Conservation (phyloP, 768 basidiomycete genomes). For the Hemileccinum rubropunctum region DNA sequence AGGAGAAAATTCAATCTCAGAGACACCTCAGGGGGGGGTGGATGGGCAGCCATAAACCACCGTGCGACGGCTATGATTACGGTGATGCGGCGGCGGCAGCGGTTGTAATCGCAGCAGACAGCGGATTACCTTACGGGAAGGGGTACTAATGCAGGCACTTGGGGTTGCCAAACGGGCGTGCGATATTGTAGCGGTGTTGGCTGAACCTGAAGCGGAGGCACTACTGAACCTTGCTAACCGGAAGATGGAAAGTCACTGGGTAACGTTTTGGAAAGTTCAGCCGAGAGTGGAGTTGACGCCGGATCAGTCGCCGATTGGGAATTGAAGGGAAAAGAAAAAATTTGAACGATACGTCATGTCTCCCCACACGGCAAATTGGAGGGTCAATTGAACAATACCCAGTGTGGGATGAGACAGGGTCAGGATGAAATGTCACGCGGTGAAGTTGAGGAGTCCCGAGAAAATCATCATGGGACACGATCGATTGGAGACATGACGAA, state of each 20-base stretch:
- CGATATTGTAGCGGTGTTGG: conserved; percentile 16
- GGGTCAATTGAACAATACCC: conserved; percentile 8
- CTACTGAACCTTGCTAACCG: conserved; percentile 14
- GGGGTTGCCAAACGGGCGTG: conserved; percentile 15
- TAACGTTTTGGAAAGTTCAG: too few species aligned
- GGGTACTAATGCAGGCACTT: conserved; percentile 13
- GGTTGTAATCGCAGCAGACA: conserved; percentile 14
- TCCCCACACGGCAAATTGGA: conserved; percentile 21
- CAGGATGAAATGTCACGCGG: conserved; percentile 16
- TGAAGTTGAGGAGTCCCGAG: conserved; percentile 11
- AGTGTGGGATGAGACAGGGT: conserved; percentile 16
- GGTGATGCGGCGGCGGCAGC: conserved; percentile 15
- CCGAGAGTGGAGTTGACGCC: neutral
- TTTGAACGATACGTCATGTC: conserved; percentile 21
- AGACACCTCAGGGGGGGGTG: conserved; percentile 1
- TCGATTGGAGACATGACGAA: neutral
- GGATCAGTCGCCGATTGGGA: conserved; percentile 7
- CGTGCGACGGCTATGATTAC: conserved; percentile 8
- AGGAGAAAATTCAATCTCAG: conserved; percentile 18
- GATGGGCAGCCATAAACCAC: conserved; percentile 1
- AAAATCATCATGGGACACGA: conserved; percentile 5
- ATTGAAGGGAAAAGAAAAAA: conserved; percentile 5
- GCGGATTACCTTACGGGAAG: conserved; percentile 15
- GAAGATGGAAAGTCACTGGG: conserved; percentile 11
- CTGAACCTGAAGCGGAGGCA: conserved; percentile 8